Evolutionary conservation across 495 filamentous ascomycete genomes (phyloP).

Genomic region (Pseudotulostoma volvatum): DNA sequence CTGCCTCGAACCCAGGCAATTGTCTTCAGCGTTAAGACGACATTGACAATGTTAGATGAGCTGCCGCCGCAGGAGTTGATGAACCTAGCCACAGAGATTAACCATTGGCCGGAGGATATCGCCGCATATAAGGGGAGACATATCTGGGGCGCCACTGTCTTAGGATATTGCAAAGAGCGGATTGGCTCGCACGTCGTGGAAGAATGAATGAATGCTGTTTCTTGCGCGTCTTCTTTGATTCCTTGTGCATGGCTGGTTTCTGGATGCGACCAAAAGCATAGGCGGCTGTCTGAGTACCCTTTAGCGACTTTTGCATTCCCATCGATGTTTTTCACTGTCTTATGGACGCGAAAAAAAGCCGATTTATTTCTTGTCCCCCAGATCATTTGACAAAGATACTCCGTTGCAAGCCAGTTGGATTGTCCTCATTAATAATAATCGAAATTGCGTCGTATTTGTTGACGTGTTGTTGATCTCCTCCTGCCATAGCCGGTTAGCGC

Average conservation of each 20-base stretch:
- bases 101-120: constrained; percentile 36
- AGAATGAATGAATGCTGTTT: neutral
- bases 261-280: constrained; percentile 5
- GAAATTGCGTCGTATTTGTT: neutral
- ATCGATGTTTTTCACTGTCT: neutral
- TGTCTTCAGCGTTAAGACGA: constrained; percentile 40
- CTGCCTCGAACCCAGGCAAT: constrained; percentile 31
- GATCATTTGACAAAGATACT: too few relatives aligned
- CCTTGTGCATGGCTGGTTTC: neutral
- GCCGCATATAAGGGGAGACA: constrained; percentile 35
- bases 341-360: neutral
- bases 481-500: neutral
- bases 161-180: constrained; percentile 26
- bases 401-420: too few relatives aligned
- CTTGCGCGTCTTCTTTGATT: neutral
- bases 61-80: constrained; percentile 27
- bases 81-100: constrained; percentile 31
- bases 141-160: constrained; percentile 30
- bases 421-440: too few relatives aligned
- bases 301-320: neutral
- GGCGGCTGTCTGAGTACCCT: constrained; percentile 6
- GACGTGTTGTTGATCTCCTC: neutral
- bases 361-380: neutral
- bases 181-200: neutral
- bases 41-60: constrained; percentile 29